Evolutionary conservation across 495 filamentous ascomycete genomes (phyloP), one percentile per base, ranked within the genome.

Genomic region (Xylaria sp.): DNA sequence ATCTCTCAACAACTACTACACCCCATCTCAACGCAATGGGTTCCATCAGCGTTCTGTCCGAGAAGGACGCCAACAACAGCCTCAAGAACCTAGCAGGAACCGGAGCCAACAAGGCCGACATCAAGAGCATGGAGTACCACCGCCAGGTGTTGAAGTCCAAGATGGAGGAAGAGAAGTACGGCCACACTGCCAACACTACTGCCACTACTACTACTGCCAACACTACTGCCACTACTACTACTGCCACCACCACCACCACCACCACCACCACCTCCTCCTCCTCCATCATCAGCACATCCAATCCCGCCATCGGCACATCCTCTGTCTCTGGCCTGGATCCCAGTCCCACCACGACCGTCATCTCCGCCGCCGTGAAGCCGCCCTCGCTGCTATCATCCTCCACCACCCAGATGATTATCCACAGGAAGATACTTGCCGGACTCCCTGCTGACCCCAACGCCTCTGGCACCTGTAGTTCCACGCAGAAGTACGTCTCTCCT

Each of bases 401-500:
- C 53, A n/a, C 70, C 67, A 6, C 58, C 65, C 31, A 21, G 55
- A 62, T 35, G 58, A 67, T 71, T 24, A 59, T 69, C 53, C 67
- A 65, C 62, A 66, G 68, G 58, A 55, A 31, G 12, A 72, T 62
- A 26, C 52, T 67, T 58, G 62, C 64, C 53, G 24, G 61, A 55
- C 66, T 55, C 31, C 17, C 76, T 74, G 72, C 68, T 76, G 64
- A 74, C 72, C 33, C 70, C 37, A 66, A 24, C 58, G 59, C 50
- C 35, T n/a, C 59, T 57, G 58, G 65, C 46, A 15, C 29, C 62
- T 37, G 29, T 69, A 88, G 85, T 71, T 74, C 75, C 61, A 84
- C 89, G 67, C 87, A 89, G 75, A 82, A 87, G 69, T 98, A 97
- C 82, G 84, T 97, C 77, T 96, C 93, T n/a, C 95, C 95, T 0